These are phyloP conservation scores for Solanum peruvianum DNA, from an alignment of 257 asterid genomes.

Conservation along the genomic window DNA sequence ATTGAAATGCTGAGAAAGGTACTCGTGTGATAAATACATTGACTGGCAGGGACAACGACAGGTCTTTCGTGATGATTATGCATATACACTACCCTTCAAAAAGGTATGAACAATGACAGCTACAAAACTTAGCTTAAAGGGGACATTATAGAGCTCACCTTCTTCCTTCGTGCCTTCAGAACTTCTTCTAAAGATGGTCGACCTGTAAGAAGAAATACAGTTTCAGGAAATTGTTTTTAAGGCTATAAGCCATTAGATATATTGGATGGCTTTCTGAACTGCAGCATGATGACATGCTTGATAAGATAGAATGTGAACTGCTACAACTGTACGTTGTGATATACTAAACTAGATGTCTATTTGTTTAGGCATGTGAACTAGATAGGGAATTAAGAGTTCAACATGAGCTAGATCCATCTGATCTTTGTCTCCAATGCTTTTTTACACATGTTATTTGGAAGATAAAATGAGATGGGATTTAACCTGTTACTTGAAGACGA, in stretches of 20 bases:
- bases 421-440: neutral
- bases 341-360: neutral
- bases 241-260: neutral
- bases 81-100: neutral
- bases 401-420: neutral
- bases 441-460: neutral
- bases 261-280: neutral
- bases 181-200: slow-evolving; percentile 82
- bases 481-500: slow-evolving; percentile 83
- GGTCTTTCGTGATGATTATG: neutral
- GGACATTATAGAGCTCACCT: slow-evolving; percentile 28
- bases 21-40: neutral
- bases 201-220: slow-evolving; percentile 27
- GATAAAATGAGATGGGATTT: neutral
- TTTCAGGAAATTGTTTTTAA: neutral
- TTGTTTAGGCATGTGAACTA: neutral
- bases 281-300: neutral
- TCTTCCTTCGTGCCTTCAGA: slow-evolving; percentile 55
- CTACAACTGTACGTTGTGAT: neutral
- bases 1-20: neutral
- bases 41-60: neutral
- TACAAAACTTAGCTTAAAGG: neutral
- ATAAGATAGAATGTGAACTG: neutral
- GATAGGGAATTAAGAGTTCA: neutral
- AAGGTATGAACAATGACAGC: neutral